Conservation (phyloP, 2,329 filamentous ascomycete species). For the Stachybotrys elegans region DNA sequence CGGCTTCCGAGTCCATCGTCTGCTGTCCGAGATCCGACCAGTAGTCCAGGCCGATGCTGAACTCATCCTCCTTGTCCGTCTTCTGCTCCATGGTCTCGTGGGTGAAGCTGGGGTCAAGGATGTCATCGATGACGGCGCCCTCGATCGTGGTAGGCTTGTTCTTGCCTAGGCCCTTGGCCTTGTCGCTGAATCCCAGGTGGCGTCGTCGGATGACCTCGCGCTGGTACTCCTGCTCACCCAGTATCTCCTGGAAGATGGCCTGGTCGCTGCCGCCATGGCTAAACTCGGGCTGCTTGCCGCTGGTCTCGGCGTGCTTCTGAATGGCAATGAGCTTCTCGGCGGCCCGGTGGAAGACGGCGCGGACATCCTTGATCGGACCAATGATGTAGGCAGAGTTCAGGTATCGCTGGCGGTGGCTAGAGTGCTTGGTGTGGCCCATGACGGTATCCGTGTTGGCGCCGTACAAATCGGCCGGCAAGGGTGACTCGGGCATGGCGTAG, state of each 20-base stretch:
- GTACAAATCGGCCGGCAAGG: constrained; percentile 16
- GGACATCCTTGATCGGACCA: constrained; percentile 17
- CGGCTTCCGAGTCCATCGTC: constrained; percentile 16
- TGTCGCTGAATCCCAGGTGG: constrained; percentile 14
- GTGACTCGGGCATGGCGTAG: constrained; percentile 21
- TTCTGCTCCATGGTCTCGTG: constrained; percentile 16
- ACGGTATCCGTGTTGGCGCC: constrained; percentile 17
- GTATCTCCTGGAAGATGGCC: constrained; percentile 22
- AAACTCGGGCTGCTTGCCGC: constrained; percentile 9
- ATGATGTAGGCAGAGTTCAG: constrained; percentile 20
- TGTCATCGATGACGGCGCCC: constrained; percentile 12
- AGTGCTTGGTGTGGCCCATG: constrained; percentile 10
- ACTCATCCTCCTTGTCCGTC: constrained; percentile 16
- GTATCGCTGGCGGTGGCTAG: constrained; percentile 17
- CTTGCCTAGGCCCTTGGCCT: constrained; percentile 14
- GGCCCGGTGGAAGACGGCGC: constrained; percentile 16
- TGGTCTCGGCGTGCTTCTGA: constrained; percentile 5
- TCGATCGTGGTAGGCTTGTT: constrained; percentile 12
- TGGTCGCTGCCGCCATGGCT: constrained; percentile 22
- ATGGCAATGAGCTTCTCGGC: constrained; percentile 16
- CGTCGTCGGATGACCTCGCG: constrained; percentile 22
- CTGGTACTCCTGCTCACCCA: constrained; percentile 23
- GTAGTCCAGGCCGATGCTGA: constrained; percentile 22
- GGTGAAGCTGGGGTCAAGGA: constrained; percentile 16
- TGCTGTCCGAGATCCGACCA: constrained; percentile 20